Evolutionary conservation across 331 rosid genomes (phyloP), one percentile per base, ranked within the genome.

Genomic region (Ulmus americana): DNA sequence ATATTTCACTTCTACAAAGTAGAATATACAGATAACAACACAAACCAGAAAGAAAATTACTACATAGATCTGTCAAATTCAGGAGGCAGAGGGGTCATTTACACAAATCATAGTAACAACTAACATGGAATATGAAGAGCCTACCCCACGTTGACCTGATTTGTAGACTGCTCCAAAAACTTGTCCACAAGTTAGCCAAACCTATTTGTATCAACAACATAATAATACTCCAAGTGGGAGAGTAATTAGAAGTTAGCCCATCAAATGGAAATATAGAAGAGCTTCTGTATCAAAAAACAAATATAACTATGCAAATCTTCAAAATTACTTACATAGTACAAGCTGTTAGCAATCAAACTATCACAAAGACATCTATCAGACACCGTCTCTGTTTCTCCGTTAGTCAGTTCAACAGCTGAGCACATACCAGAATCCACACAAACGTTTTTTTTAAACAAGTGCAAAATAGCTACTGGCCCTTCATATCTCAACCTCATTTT

Each of bases 361-460:
- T 76, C 81, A 73, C 61, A 78, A 55, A 69, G 69, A 75, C 54
- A 72, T 74, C 82, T 72, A 78, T 65, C 63, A 57, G 79, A 84
- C 64, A 79, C 55, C 83, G 60, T 68, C 74, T 82, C 72, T 67
- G 12, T 79, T 70, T 64, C 71, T 72, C 72, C 55, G 84, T 81
- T 74, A 76, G 91, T 76, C 70, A 68, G 70, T 83, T 87, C 85
- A 86, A 85, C 97, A 85, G 88, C 85, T 65, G 94, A 87, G 89
- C 88, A 91, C 76, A 84, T 82, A 73, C 82, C 87, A 77, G 64
- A 81, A 73, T 51, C 52, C 67, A 71, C 75, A 47, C 80, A 80
- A 79, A 77, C 77, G 35, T 28, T 28, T 28, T 47, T 55, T 74
- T 70, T 69, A 50, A 68, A 75, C 81, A 47, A 64, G 78, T 72